A percentile compares a stretch with the other conserved stretches of the same genome.
phyloP scores from a whole-genome alignment of 169 alveolate genomes.

The Theileria sp. region DNA sequence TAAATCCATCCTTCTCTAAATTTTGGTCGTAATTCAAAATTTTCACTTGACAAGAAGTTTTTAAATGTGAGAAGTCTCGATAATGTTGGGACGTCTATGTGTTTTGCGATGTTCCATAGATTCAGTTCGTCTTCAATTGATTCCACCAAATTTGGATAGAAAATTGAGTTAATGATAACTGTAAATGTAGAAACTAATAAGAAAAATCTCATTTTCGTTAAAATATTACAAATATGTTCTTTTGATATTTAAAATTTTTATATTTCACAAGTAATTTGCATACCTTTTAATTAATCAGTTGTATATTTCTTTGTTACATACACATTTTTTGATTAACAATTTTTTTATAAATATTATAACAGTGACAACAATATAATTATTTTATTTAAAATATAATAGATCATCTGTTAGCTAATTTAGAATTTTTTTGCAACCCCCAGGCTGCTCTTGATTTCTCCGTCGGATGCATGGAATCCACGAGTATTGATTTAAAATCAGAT shows the following conservation, averaged over 20 bases:
- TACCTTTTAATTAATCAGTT: not conserved
- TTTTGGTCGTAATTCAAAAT: not conserved
- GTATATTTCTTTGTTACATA: not conserved
- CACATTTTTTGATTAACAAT: not conserved
- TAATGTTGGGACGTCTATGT: conserved; percentile 22
- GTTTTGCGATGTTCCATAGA: not conserved
- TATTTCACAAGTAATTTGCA: not conserved
- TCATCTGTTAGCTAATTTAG: not conserved
- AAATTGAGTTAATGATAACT: not conserved
- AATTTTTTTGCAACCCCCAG: conserved; percentile 16
- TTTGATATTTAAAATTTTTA: not conserved
- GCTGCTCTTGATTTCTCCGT: not conserved
- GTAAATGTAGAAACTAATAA: not conserved
- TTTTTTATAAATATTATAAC: not conserved
- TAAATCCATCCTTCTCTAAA: conserved; percentile 24
- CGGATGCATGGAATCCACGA: not conserved
- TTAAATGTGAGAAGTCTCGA: conserved; percentile 10
- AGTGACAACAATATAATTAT: not conserved
- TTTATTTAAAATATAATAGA: not conserved
- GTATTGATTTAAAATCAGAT: not conserved
- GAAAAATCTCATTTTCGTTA: not conserved
- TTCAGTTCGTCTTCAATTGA: not conserved
- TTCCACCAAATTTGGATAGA: not conserved
- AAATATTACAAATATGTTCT: not conserved
- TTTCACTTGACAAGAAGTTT: not conserved